These are phyloP conservation scores for Bryoerythrophyllum caledonicum DNA, from an alignment of 225 moss, liverwort and hornwort species.

Conservation along the genomic window DNA sequence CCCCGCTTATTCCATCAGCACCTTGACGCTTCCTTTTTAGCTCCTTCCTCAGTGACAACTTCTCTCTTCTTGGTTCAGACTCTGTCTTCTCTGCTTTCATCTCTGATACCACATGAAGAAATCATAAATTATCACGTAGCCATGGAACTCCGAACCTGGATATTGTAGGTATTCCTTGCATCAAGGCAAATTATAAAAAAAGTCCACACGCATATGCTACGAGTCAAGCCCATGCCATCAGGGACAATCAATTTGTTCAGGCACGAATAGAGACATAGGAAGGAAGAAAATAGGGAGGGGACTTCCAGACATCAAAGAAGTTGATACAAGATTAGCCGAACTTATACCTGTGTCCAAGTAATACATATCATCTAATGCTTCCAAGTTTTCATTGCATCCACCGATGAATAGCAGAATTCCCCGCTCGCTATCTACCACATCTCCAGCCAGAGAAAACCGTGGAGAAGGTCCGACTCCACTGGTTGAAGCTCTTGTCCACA, in stretches of 20 bases:
- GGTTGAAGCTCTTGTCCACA: constrained; percentile 81
- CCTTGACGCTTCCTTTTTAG: constrained; percentile 96
- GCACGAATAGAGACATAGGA: background rate
- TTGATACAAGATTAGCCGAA: background rate
- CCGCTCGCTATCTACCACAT: constrained; percentile 75
- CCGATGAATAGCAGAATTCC: constrained; percentile 87
- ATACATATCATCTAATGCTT: constrained; percentile 95
- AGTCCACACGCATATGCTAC: background rate
- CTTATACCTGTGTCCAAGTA: constrained; percentile 83
- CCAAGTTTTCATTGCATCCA: constrained; percentile 93
- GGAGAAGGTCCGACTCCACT: constrained; percentile 85
- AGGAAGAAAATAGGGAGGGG: background rate
- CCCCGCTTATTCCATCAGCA: constrained; percentile 50
- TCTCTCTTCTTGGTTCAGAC: constrained; percentile 82
- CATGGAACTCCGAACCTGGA: background rate
- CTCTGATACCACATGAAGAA: constrained; percentile 44
- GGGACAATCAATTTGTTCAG: background rate
- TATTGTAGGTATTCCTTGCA: background rate
- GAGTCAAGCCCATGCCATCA: background rate
- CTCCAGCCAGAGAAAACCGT: constrained; percentile 86
- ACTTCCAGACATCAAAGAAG: background rate
- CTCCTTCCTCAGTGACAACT: constrained; percentile 88
- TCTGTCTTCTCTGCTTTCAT: constrained; percentile 79
- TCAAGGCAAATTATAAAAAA: background rate
- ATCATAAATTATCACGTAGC: background rate